These are phyloP conservation scores for Cytidiella melzeri DNA, from an alignment of 768 basidiomycete genomes.

Conservation along the genomic window DNA sequence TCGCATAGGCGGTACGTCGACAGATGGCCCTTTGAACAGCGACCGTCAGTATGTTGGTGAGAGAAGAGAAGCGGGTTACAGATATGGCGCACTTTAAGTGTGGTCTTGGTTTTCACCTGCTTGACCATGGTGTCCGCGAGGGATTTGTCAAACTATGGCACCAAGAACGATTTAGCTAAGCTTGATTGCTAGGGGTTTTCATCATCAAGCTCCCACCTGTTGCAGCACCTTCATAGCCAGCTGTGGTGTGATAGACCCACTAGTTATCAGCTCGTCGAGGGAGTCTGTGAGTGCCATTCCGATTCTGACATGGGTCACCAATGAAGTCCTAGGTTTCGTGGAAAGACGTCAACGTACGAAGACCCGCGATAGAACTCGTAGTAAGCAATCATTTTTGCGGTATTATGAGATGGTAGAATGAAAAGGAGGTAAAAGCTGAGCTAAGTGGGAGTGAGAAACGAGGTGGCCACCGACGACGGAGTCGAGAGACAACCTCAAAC, in stretches of 20 bases:
- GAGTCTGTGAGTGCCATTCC: constrained; percentile 98
- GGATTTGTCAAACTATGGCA: constrained; percentile 86
- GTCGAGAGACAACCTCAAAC: constrained; percentile 7
- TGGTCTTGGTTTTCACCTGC: constrained; percentile 92
- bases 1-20: constrained; percentile 91
- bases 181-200: neutral
- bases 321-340: constrained; percentile 5
- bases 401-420: constrained; percentile 42
- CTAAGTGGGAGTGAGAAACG: neutral
- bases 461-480: constrained; percentile 16
- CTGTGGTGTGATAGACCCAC: constrained; percentile 94
- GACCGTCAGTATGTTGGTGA: neutral
- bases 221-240: constrained; percentile 97
- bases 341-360: constrained; percentile 51
- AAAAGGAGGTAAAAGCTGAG: neutral
- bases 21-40: constrained; percentile 59
- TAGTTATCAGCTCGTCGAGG: constrained; percentile 95
- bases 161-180: neutral
- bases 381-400: constrained; percentile 77
- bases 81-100: constrained; percentile 62
- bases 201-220: constrained; percentile 53
- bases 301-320: constrained; percentile 50
- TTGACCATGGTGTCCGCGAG: constrained; percentile 89
- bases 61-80: neutral
- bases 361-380: constrained; percentile 92